Percentiles rank a stretch among this genome's conserved stretches.
Conservation (phyloP, 2,329 filamentous ascomycete species). For the Sporothrix dimorphospora region DNA sequence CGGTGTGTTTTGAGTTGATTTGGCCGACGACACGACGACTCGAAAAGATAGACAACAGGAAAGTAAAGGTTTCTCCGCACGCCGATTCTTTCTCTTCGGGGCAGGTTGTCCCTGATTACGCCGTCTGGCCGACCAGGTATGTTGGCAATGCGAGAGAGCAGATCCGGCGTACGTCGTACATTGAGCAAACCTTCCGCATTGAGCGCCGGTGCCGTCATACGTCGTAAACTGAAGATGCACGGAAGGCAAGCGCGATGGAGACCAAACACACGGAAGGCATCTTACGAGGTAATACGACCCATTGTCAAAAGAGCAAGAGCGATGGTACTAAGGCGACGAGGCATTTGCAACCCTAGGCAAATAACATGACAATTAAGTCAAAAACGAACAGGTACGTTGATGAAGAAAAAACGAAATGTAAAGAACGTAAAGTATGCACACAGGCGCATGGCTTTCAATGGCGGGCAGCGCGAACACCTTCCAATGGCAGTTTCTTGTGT, state of each 20-base stretch:
- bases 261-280: background rate
- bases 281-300: background rate
- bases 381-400: background rate
- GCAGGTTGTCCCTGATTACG: background rate
- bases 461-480: background rate
- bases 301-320: background rate
- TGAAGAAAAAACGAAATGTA: background rate
- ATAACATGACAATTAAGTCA: background rate
- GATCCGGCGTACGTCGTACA: background rate
- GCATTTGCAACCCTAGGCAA: conserved; percentile 2
- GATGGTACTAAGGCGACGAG: background rate
- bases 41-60: background rate
- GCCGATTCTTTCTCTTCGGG: background rate
- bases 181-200: conserved; percentile 3
- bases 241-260: background rate
- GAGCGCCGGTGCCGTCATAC: background rate
- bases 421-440: background rate
- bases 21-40: background rate
- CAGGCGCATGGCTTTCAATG: background rate
- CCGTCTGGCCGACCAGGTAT: background rate
- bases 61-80: background rate
- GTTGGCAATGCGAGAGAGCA: background rate
- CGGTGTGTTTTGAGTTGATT: background rate
- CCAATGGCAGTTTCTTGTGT: conserved; percentile 1
- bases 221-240: background rate